phyloP scores from a whole-genome alignment of 2,329 filamentous ascomycete species.

The Ceratocystis huliohia region DNA sequence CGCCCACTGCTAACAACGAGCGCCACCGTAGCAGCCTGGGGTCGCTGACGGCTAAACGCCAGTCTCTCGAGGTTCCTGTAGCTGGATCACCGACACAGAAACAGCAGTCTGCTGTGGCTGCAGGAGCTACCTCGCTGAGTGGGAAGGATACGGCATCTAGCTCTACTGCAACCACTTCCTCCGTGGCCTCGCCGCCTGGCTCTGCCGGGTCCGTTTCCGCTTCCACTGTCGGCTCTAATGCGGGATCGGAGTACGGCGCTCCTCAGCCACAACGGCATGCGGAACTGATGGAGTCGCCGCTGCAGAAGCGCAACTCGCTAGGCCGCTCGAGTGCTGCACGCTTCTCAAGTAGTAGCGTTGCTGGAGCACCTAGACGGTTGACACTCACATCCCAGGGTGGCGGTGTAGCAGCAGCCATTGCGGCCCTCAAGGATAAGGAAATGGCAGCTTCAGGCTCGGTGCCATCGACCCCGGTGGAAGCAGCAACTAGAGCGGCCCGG shows the following conservation, averaged over 20 bases:
- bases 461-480: not conserved
- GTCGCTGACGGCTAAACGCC: conserved; percentile 43
- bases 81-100: conserved; percentile 24
- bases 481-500: conserved; percentile 26
- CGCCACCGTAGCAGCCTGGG: conserved; percentile 40
- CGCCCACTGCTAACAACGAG: conserved; percentile 43
- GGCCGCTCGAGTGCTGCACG: conserved; percentile 38
- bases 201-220: conserved; percentile 10
- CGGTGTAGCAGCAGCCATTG: conserved; percentile 22
- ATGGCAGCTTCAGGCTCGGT: not conserved
- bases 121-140: conserved; percentile 22
- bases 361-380: conserved; percentile 30
- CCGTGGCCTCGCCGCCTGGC: not conserved
- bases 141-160: conserved; percentile 22
- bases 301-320: conserved; percentile 55
- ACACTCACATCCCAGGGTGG: conserved; percentile 27
- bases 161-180: conserved; percentile 22
- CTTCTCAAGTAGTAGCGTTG: conserved; percentile 37
- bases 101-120: conserved; percentile 19
- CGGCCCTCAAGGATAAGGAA: conserved; percentile 20
- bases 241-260: conserved; percentile 8
- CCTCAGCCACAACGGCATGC: conserved; percentile 18
- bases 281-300: conserved; percentile 24
- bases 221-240: not conserved
- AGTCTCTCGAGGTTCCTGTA: conserved; percentile 72